Evolutionary conservation across 305 asterid species (phyloP).

Genomic region (Fraxinus sp.): DNA sequence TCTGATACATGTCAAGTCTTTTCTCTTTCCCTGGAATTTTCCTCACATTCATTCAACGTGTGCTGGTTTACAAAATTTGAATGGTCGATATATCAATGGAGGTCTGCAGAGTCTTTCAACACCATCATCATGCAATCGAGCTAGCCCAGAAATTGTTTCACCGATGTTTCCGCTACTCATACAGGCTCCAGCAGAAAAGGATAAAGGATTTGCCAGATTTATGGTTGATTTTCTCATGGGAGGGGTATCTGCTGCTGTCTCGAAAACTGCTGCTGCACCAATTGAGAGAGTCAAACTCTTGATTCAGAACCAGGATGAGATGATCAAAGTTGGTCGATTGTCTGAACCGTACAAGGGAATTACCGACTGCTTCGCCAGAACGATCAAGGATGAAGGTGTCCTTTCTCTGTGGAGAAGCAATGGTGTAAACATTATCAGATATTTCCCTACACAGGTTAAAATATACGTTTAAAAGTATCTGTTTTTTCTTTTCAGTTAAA

Average conservation of each 20-base stretch:
- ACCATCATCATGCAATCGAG: constrained; percentile 23
- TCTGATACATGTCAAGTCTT: constrained; percentile 43
- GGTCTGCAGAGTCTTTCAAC: constrained; percentile 34
- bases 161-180: constrained; percentile 36
- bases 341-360: constrained; percentile 66
- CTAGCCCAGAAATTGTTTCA: constrained; percentile 31
- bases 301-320: constrained; percentile 64
- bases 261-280: constrained; percentile 63
- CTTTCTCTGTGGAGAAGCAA: constrained; percentile 65
- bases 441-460: constrained; percentile 60
- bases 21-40: constrained; percentile 39
- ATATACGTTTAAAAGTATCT: background rate
- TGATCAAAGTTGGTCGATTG: constrained; percentile 58
- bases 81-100: constrained; percentile 41
- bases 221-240: constrained; percentile 43
- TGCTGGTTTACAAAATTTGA: constrained; percentile 28
- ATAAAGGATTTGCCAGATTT: constrained; percentile 40
- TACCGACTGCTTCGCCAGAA: constrained; percentile 54
- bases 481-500: background rate
- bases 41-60: constrained; percentile 37
- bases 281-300: constrained; percentile 65
- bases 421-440: constrained; percentile 54
- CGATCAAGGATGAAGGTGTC: constrained; percentile 61
- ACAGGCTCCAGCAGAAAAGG: constrained; percentile 46
- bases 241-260: constrained; percentile 40